phyloP scores from a whole-genome alignment of 176 grass and related monocot species.

The Bolboschoenus planiculmis region DNA sequence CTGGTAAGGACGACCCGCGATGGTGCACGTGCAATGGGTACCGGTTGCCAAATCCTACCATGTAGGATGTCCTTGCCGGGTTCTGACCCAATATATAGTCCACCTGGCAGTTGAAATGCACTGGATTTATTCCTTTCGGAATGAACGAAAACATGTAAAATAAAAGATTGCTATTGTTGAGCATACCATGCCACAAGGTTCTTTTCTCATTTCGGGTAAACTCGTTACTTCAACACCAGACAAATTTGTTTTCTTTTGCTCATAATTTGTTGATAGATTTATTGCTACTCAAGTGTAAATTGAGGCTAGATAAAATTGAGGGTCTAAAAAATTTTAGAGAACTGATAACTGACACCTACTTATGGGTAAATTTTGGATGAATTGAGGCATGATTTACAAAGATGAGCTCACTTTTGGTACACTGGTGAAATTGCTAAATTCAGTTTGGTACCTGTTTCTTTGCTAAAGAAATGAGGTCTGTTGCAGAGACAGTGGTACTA shows the following conservation, averaged over 20 bases:
- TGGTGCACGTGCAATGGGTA: constrained; percentile 51
- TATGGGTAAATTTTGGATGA: background rate
- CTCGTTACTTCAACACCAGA: too few species aligned
- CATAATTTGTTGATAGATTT: too few species aligned
- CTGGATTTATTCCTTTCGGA: background rate
- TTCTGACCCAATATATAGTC: constrained; percentile 64
- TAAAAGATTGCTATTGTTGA: background rate
- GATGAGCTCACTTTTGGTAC: background rate
- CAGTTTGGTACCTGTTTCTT: constrained; percentile 36
- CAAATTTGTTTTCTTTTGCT: too few species aligned
- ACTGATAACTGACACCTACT: background rate
- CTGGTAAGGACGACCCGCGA: constrained; percentile 45
- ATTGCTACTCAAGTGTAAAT: too few species aligned
- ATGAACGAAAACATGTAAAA: background rate
- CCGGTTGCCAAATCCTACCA: constrained; percentile 42
- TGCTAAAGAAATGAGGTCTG: constrained; percentile 42
- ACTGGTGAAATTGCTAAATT: background rate
- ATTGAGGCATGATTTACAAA: background rate
- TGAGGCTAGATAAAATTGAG: background rate
- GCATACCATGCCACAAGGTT: too few species aligned
- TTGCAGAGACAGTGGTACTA: constrained; percentile 1
- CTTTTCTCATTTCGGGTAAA: too few species aligned
- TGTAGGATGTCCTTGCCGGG: constrained; percentile 43
- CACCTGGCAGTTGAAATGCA: constrained; percentile 29
- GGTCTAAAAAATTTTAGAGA: background rate